phyloP scores from a whole-genome alignment of 2,329 filamentous ascomycete genomes.

The Xylariaceae sp. region DNA sequence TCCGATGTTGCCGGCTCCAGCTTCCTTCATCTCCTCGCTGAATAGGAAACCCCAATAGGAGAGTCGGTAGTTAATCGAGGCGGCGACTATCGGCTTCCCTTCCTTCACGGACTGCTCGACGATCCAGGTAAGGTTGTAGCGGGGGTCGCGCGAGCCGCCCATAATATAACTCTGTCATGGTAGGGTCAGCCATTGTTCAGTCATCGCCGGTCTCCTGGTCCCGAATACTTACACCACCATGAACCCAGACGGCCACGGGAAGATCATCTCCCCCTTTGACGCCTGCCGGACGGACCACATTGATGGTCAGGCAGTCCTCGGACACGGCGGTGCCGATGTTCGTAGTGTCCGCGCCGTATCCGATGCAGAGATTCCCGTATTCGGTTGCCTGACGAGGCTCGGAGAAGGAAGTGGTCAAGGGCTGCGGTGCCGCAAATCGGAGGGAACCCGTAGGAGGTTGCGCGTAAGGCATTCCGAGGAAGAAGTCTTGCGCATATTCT shows the following conservation, averaged over 20 bases:
- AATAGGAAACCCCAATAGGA: conserved; percentile 44
- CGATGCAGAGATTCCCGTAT: conserved; percentile 38
- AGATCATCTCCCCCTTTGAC: conserved; percentile 13
- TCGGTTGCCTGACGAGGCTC: conserved; percentile 33
- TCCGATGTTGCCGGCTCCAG: conserved; percentile 44
- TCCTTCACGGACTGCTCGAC: conserved; percentile 42
- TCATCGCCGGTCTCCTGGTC: too few relatives aligned
- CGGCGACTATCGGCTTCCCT: conserved; percentile 42
- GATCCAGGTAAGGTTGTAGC: conserved; percentile 58
- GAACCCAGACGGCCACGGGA: conserved; percentile 57
- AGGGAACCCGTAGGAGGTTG: conserved; percentile 33
- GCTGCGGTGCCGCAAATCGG: conserved; percentile 37
- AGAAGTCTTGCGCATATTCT: conserved; percentile 40
- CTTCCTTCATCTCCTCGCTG: conserved; percentile 32
- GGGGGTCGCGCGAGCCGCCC: conserved; percentile 33
- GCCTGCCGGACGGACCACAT: conserved; percentile 23
- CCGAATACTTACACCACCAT: too few relatives aligned
- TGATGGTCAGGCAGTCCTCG: conserved; percentile 28
- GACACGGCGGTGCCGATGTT: too few relatives aligned
- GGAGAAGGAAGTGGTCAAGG: conserved; percentile 39
- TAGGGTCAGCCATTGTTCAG: too few relatives aligned
- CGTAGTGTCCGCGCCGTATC: too few relatives aligned
- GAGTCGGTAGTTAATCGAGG: conserved; percentile 45
- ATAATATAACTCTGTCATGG: too few relatives aligned
- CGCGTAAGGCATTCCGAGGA: conserved; percentile 48